Conservation (phyloP, 2,329 filamentous ascomycete species). For the Pyrenochaeta sp. region DNA sequence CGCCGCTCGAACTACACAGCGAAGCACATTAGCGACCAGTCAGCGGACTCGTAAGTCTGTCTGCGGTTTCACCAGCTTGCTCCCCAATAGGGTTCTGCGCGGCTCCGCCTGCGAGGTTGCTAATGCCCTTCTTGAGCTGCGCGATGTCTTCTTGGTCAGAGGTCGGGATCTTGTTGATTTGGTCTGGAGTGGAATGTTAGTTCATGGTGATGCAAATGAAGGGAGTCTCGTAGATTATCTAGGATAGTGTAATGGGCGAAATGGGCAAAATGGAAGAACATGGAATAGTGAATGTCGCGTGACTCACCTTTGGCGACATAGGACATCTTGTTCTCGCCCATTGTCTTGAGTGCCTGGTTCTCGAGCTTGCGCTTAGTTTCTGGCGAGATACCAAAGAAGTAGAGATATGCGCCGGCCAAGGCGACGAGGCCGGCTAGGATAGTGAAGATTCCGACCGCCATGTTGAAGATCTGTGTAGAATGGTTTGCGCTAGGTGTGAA, state of each 20-base stretch:
- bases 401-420: slow-evolving; percentile 52
- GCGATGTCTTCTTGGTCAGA: slow-evolving; percentile 51
- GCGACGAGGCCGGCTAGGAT: slow-evolving; percentile 39
- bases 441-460: slow-evolving; percentile 44
- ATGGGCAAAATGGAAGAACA: background rate
- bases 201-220: background rate
- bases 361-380: slow-evolving; percentile 58
- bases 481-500: slow-evolving; percentile 7
- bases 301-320: slow-evolving; percentile 51
- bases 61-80: slow-evolving; percentile 46
- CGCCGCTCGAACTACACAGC: slow-evolving; percentile 31
- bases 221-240: background rate
- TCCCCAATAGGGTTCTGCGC: slow-evolving; percentile 50
- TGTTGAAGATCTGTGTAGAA: slow-evolving; percentile 18
- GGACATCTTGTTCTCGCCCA: slow-evolving; percentile 61
- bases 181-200: slow-evolving; percentile 37
- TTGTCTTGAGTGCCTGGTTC: slow-evolving; percentile 57
- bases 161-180: slow-evolving; percentile 50
- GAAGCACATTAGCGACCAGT: slow-evolving; percentile 47
- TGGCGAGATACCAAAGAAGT: slow-evolving; percentile 59
- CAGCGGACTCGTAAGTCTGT: slow-evolving; percentile 45
- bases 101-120: slow-evolving; percentile 45
- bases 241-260: background rate
- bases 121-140: slow-evolving; percentile 47
- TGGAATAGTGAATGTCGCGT: background rate